A percentile compares a stretch with the other conserved stretches of the same genome.
These are phyloP conservation scores for Penicillium crustosum DNA, from an alignment of 2,329 filamentous ascomycete genomes.

Conservation along the genomic window DNA sequence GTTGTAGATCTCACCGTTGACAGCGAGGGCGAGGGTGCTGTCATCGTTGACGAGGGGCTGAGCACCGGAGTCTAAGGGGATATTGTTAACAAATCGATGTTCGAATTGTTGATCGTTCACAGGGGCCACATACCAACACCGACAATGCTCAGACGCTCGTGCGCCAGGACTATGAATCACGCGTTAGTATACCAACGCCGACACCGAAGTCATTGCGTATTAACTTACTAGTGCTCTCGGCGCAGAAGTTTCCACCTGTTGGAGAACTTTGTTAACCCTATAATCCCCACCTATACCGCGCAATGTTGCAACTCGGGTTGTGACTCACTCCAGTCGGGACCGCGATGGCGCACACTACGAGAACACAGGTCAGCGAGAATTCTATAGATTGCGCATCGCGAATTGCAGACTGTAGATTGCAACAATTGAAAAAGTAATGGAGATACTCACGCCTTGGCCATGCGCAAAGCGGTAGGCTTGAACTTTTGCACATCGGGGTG, in stretches of 20 bases:
- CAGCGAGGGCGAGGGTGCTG: constrained; percentile 81
- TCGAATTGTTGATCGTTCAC: constrained; percentile 6
- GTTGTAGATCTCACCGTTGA: constrained; percentile 99
- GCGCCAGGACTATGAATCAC: constrained; percentile 72
- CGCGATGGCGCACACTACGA: constrained; percentile 83
- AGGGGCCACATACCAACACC: constrained; percentile 70
- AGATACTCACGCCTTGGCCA: constrained; percentile 82
- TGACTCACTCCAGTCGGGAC: constrained; percentile 95
- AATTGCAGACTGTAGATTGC: background rate
- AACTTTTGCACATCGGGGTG: constrained; percentile 95
- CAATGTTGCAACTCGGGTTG: constrained; percentile 12
- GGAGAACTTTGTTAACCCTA: constrained; percentile 23
- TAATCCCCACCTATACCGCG: constrained; percentile 6
- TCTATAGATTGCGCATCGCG: background rate
- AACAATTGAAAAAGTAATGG: background rate
- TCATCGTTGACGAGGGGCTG: constrained; percentile 94
- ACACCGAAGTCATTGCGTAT: background rate
- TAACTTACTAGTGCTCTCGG: constrained; percentile 82
- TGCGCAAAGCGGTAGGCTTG: constrained; percentile 89
- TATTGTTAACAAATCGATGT: constrained; percentile 14
- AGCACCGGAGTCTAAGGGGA: constrained; percentile 75
- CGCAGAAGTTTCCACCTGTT: constrained; percentile 80
- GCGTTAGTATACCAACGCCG: constrained; percentile 23
- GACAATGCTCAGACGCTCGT: constrained; percentile 97
- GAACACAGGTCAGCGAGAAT: constrained; percentile 36